Percentiles rank a stretch among this genome's conserved stretches.
phyloP scores from a whole-genome alignment of 371 early-diverging fungal genomes.

The Apophysomyces variabilis region DNA sequence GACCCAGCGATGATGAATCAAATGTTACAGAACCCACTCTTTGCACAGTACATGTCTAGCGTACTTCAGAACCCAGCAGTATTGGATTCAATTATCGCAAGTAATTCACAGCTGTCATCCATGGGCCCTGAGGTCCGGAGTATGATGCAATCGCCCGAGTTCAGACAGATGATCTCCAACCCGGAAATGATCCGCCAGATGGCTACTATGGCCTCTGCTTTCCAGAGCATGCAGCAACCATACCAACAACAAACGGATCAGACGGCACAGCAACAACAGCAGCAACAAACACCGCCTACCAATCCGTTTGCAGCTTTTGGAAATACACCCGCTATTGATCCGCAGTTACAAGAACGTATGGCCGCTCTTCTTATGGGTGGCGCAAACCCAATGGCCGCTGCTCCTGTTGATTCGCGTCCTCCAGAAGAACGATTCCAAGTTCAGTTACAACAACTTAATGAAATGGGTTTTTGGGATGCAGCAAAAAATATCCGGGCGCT shows the following conservation, averaged over 20 bases:
- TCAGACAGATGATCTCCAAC: conserved; percentile 85
- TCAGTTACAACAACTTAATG: conserved; percentile 92
- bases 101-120: conserved; percentile 79
- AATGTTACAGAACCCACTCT: conserved; percentile 85
- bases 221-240: conserved; percentile 60
- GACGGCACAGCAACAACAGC: conserved; percentile 12
- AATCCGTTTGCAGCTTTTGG: conserved; percentile 1
- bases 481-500: conserved; percentile 90
- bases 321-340: conserved; percentile 46
- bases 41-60: conserved; percentile 79
- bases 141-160: conserved; percentile 80
- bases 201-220: conserved; percentile 74
- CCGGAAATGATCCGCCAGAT: conserved; percentile 82
- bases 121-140: conserved; percentile 89
- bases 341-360: conserved; percentile 55
- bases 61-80: conserved; percentile 84
- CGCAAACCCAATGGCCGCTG: conserved; percentile 28
- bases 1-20: conserved; percentile 72
- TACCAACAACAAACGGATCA: conserved; percentile 13
- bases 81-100: conserved; percentile 79
- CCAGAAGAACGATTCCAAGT: conserved; percentile 91
- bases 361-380: conserved; percentile 45
- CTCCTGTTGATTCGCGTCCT: conserved; percentile 57
- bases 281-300: conserved; percentile 15
- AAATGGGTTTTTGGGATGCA: conserved; percentile 97